Percentiles rank a stretch among this genome's conserved stretches.
Conservation (phyloP, 148 eudicot species). For the Chenopodium formosanum region DNA sequence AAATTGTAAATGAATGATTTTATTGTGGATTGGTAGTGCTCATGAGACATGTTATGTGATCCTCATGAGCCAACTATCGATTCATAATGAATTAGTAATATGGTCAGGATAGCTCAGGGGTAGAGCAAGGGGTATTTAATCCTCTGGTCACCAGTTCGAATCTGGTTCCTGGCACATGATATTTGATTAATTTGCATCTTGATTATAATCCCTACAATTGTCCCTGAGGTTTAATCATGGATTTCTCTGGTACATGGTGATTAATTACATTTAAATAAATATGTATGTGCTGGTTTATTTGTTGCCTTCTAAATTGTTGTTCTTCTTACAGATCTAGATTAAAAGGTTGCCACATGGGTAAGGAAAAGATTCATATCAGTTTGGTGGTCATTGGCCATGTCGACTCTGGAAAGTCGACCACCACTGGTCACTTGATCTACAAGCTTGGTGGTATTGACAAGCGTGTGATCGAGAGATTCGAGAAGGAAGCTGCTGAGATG, state of each 20-base stretch:
- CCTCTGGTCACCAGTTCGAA: too few species aligned
- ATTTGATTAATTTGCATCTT: too few species aligned
- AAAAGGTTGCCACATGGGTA: slow-evolving; percentile 37
- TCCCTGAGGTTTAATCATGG: too few species aligned
- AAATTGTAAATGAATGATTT: background rate
- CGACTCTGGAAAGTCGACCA: slow-evolving; percentile 57
- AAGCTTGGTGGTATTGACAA: slow-evolving; percentile 65
- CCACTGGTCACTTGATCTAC: slow-evolving; percentile 58
- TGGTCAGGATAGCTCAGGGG: too few species aligned
- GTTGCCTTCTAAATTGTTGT: background rate
- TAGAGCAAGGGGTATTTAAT: too few species aligned
- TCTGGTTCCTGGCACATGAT: too few species aligned
- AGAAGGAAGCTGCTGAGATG: slow-evolving; percentile 68
- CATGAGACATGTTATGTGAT: background rate
- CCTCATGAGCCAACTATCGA: background rate
- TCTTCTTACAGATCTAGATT: too few species aligned
- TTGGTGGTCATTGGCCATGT: slow-evolving; percentile 59
- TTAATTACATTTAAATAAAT: too few species aligned
- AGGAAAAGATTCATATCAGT: slow-evolving; percentile 48
- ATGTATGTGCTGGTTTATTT: too few species aligned
- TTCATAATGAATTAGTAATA: background rate
- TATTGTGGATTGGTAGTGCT: background rate
- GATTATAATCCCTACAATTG: too few species aligned
- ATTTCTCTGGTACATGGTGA: too few species aligned
- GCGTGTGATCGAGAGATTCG: slow-evolving; percentile 59